Conservation (phyloP, 176 grass and related monocot genomes). For the Eleusine indica region DNA sequence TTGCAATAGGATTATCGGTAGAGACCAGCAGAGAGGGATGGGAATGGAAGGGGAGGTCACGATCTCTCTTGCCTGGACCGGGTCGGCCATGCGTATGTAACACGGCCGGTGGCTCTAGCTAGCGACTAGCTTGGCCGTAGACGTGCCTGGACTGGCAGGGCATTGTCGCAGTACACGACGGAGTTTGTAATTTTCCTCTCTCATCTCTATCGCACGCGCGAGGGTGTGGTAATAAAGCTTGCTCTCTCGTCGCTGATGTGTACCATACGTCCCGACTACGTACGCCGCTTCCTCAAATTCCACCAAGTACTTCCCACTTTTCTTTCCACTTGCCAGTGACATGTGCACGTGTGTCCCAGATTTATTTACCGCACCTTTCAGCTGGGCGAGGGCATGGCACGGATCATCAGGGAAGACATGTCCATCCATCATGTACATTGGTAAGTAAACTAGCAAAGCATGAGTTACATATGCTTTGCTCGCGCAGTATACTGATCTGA, state of each 20-base stretch:
- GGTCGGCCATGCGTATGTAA: not conserved
- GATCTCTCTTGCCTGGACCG: not conserved
- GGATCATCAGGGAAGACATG: not conserved
- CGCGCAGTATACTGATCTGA: too few relatives aligned
- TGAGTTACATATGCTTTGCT: too few relatives aligned
- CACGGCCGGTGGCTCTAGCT: not conserved
- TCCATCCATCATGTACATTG: too few relatives aligned
- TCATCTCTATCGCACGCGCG: not conserved
- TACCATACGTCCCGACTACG: not conserved
- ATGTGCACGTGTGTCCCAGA: not conserved
- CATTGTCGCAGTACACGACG: not conserved
- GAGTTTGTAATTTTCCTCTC: not conserved
- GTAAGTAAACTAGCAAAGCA: too few relatives aligned
- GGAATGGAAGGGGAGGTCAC: not conserved
- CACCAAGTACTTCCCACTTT: too few relatives aligned
- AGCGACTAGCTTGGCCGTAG: not conserved
- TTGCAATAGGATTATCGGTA: too few relatives aligned
- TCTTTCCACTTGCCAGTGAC: not conserved
- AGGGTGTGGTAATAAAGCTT: not conserved
- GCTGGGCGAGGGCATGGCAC: not conserved
- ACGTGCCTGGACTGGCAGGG: slow-evolving; percentile 1
- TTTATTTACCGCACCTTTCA: not conserved
- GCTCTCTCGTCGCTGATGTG: not conserved
- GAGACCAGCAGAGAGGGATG: too few relatives aligned
- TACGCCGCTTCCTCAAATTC: not conserved